Evolutionary conservation across 352 stramenopile species (phyloP).

Genomic region (Globisporangium acanthophoron): DNA sequence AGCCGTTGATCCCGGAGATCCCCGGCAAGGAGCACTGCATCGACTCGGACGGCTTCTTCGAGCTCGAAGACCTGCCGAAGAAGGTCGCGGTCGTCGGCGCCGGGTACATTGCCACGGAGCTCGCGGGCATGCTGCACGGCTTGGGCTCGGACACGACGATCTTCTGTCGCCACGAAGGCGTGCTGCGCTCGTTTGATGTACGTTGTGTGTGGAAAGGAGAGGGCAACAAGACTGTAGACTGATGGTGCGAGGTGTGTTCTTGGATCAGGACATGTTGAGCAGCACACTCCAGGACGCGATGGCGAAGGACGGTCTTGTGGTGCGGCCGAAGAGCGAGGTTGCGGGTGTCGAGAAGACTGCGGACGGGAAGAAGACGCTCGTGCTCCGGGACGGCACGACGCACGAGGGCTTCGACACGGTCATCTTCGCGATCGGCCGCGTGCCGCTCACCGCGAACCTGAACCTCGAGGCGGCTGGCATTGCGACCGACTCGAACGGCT

Average conservation of each 20-base stretch:
- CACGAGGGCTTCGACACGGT: constrained; percentile 74
- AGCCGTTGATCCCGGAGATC: constrained; percentile 53
- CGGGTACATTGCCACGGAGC: constrained; percentile 98
- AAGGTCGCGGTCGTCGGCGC: constrained; percentile 95
- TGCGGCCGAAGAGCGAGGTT: constrained; percentile 45
- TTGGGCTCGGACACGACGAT: constrained; percentile 90
- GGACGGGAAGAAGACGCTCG: constrained; percentile 51
- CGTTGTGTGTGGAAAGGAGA: neutral
- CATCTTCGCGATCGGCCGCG: constrained; percentile 77
- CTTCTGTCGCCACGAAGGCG: constrained; percentile 82
- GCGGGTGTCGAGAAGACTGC: constrained; percentile 27
- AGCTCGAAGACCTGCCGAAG: constrained; percentile 89
- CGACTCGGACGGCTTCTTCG: constrained; percentile 96
- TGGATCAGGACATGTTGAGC: constrained; percentile 30
- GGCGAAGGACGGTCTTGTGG: constrained; percentile 39
- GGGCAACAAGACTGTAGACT: neutral
- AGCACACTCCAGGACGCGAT: constrained; percentile 56
- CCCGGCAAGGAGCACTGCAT: constrained; percentile 91
- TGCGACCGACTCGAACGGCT: constrained; percentile 45
- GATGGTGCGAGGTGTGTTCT: neutral
- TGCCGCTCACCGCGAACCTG: constrained; percentile 43
- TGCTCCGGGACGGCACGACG: constrained; percentile 33
- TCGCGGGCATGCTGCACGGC: constrained; percentile 93
- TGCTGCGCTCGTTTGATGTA: constrained; percentile 88
- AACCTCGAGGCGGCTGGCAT: constrained; percentile 73